Percentiles rank a stretch among this genome's conserved stretches.
Conservation (phyloP, 495 filamentous ascomycete species). For the Letharia lupina region DNA sequence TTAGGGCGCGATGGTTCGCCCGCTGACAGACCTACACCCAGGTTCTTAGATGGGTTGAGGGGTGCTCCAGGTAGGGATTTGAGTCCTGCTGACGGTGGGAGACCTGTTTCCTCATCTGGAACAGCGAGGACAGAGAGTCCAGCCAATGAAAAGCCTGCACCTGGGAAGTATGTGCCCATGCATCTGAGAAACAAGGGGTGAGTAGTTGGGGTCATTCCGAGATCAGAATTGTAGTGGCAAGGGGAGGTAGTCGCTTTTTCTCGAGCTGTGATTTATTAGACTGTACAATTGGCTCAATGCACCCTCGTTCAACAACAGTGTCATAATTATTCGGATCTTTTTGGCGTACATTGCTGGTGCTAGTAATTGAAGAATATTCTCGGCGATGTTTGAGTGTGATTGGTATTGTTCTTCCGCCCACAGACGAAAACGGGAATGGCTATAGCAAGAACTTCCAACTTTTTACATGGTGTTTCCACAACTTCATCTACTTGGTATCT, state of each 20-base stretch:
- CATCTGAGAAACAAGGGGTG: conserved; percentile 32
- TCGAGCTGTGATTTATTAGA: conserved; percentile 3
- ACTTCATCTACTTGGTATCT: neutral
- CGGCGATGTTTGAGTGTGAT: neutral
- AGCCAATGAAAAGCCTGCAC: conserved; percentile 21
- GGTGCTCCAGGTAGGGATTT: conserved; percentile 19
- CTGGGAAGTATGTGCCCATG: conserved; percentile 36
- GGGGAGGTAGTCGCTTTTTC: neutral
- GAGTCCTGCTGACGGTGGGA: conserved; percentile 21
- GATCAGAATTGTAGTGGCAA: neutral
- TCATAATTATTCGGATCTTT: neutral
- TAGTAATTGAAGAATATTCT: neutral
- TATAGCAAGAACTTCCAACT: neutral
- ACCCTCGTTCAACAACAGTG: neutral
- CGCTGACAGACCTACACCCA: conserved; percentile 19
- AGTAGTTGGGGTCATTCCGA: neutral
- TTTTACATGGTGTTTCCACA: neutral
- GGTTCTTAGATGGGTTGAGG: conserved; percentile 18
- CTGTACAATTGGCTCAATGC: conserved; percentile 8
- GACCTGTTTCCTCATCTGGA: conserved; percentile 17
- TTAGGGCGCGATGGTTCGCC: conserved; percentile 25
- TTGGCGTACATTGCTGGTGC: conserved; percentile 3
- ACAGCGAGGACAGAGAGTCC: conserved; percentile 24
- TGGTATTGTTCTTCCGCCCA: neutral
- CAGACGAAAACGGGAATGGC: neutral